Percentiles rank a stretch among this genome's conserved stretches.
phyloP scores from a whole-genome alignment of 305 asterid species.

The Plantago coronopus region DNA sequence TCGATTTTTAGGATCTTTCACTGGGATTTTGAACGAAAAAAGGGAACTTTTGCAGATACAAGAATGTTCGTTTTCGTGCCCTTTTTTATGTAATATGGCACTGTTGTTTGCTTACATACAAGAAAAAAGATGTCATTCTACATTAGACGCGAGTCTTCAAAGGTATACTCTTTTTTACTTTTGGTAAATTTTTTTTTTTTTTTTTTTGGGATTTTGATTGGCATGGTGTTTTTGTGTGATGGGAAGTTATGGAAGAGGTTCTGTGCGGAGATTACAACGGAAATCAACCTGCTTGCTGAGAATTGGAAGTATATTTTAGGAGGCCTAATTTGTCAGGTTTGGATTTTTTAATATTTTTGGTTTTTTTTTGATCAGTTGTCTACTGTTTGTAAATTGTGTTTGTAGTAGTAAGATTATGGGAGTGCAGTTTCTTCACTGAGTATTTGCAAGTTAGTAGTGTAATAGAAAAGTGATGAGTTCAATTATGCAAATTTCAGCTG shows the following conservation, averaged over 20 bases:
- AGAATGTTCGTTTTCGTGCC: constrained; percentile 32
- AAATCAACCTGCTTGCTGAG: constrained; percentile 50
- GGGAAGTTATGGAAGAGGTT: constrained; percentile 53
- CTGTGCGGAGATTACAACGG: constrained; percentile 45
- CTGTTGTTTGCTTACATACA: constrained; percentile 37
- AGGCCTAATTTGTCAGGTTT: constrained; percentile 81
- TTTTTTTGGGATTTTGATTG: constrained; percentile 18
- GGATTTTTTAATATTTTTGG: neutral
- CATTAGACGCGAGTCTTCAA: constrained; percentile 98
- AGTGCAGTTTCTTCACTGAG: neutral
- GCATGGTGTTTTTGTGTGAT: constrained; percentile 11
- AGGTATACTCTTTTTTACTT: constrained; percentile 61
- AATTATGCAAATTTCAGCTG: no score
- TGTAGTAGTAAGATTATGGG: neutral
- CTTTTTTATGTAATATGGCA: constrained; percentile 63
- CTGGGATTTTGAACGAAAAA: neutral
- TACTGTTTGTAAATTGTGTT: constrained; percentile 9
- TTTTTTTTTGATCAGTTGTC: neutral
- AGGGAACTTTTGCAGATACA: constrained; percentile 22
- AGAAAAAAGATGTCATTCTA: constrained; percentile 85
- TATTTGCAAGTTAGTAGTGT: no score
- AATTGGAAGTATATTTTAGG: constrained; percentile 82
- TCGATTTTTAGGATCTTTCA: constrained; percentile 5
- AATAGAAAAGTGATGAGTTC: no score
- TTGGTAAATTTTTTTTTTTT: neutral